A percentile compares a stretch with the other conserved stretches of the same genome.
phyloP scores from a whole-genome alignment of 1,284 basidiomycete species.

The Inonotus hispidus region DNA sequence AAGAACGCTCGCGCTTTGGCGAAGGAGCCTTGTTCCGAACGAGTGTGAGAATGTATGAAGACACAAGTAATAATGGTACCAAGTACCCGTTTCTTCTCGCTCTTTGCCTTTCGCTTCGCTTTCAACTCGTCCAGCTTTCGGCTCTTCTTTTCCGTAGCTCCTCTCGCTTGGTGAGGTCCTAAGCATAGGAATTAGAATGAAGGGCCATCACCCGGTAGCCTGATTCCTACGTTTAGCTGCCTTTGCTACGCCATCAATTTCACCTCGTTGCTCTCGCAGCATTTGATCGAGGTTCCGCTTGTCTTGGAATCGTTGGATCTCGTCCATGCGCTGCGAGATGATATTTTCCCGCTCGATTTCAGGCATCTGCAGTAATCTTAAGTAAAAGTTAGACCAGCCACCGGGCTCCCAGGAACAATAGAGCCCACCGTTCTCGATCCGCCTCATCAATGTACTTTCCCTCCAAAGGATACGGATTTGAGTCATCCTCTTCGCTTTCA shows the following conservation, averaged over 20 bases:
- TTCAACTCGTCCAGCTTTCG: constrained; percentile 79
- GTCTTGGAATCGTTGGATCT: constrained; percentile 75
- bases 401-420: neutral
- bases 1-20: constrained; percentile 62
- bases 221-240: constrained; percentile 65
- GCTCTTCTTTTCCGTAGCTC: constrained; percentile 79
- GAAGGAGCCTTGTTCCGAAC: constrained; percentile 42
- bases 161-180: constrained; percentile 74
- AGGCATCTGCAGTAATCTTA: constrained; percentile 71
- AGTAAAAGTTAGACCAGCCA: constrained; percentile 8
- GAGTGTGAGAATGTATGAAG: constrained; percentile 11
- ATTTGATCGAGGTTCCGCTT: constrained; percentile 72
- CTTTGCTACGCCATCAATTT: constrained; percentile 56
- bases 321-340: constrained; percentile 73
- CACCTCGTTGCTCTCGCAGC: constrained; percentile 53
- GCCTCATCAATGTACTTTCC: constrained; percentile 83
- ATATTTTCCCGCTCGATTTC: constrained; percentile 89
- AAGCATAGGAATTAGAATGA: constrained; percentile 8
- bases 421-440: constrained; percentile 71
- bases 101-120: constrained; percentile 75
- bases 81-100: constrained; percentile 66
- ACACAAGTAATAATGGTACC: constrained; percentile 1
- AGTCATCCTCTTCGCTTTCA: constrained; percentile 54
- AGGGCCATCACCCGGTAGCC: neutral
- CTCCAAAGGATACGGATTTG: constrained; percentile 85